Percentiles rank a stretch among this genome's conserved stretches.
Evolutionary conservation across 768 basidiomycete species (phyloP).

Genomic region (Termitomyces sp.): DNA sequence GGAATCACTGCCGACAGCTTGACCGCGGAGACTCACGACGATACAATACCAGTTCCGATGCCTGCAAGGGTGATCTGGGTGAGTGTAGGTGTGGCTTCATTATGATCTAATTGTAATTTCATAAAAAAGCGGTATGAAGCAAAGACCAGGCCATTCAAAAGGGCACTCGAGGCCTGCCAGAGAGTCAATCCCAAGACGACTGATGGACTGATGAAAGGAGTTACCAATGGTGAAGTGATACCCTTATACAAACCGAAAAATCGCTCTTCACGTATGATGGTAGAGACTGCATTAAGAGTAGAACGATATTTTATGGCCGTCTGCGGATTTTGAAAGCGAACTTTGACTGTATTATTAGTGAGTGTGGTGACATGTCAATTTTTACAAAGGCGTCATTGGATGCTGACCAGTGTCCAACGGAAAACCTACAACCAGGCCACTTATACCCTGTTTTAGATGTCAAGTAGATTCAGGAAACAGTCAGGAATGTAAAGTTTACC

Average conservation of each 20-base stretch:
- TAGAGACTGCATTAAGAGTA: conserved; percentile 57
- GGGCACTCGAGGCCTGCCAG: conserved; percentile 56
- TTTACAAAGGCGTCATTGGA: neutral
- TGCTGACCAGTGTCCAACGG: conserved; percentile 69
- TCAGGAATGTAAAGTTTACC: conserved; percentile 10
- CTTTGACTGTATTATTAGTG: conserved; percentile 54
- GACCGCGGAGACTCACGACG: conserved; percentile 54
- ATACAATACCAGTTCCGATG: conserved; percentile 70
- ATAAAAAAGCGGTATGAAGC: conserved; percentile 79
- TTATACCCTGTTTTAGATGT: conserved; percentile 41
- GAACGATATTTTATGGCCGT: conserved; percentile 54
- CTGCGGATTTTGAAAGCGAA: conserved; percentile 67
- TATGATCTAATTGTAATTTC: conserved; percentile 50
- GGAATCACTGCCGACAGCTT: conserved; percentile 1
- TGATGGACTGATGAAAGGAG: conserved; percentile 22
- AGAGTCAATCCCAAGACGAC: neutral
- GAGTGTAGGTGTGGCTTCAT: conserved; percentile 52
- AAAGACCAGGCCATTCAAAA: conserved; percentile 86
- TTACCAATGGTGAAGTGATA: conserved; percentile 73
- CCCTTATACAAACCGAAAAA: conserved; percentile 71
- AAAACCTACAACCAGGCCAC: conserved; percentile 64
- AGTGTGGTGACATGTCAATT: neutral
- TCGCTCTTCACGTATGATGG: conserved; percentile 67
- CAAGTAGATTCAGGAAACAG: neutral
- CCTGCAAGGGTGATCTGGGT: conserved; percentile 75